phyloP scores from a whole-genome alignment of 2,329 filamentous ascomycete species.

The Phoma sp. region DNA sequence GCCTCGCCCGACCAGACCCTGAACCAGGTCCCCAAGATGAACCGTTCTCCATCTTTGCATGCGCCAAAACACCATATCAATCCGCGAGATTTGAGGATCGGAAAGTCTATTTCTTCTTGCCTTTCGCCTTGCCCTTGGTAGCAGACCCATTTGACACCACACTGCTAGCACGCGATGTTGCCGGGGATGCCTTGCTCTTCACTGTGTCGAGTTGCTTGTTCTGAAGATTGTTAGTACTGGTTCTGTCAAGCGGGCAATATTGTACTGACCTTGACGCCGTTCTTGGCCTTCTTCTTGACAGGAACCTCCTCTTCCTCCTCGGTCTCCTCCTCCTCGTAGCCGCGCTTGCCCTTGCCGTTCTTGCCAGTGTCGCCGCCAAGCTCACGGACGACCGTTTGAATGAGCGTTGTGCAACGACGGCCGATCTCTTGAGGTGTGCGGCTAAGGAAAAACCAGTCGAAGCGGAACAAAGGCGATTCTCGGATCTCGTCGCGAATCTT shows the following conservation, averaged over 20 bases:
- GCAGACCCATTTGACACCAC: constrained; percentile 77
- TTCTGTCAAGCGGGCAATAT: rapidly evolving
- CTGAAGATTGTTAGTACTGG: constrained; percentile 57
- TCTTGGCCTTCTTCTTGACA: constrained; percentile 95
- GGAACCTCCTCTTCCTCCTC: constrained; percentile 77
- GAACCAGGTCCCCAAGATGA: neutral
- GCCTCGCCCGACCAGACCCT: neutral
- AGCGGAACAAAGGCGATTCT: constrained; percentile 92
- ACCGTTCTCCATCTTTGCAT: neutral
- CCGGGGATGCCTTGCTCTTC: constrained; percentile 77
- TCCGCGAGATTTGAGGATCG: neutral
- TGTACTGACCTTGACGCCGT: constrained; percentile 78
- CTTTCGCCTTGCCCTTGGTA: constrained; percentile 56
- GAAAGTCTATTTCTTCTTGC: constrained; percentile 55
- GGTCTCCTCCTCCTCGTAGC: constrained; percentile 85
- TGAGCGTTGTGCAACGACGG: constrained; percentile 88
- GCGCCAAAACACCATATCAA: constrained; percentile 27
- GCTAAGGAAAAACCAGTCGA: constrained; percentile 99
- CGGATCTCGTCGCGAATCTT: constrained; percentile 97
- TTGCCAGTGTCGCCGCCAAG: constrained; percentile 72
- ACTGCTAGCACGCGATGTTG: constrained; percentile 85
- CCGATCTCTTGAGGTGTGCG: constrained; percentile 92
- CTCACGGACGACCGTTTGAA: constrained; percentile 93
- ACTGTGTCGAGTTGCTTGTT: constrained; percentile 93
- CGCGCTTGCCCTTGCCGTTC: constrained; percentile 72